These are phyloP conservation scores for Fremontodendron californicum DNA, from an alignment of 345 rosid species.

Conservation along the genomic window DNA sequence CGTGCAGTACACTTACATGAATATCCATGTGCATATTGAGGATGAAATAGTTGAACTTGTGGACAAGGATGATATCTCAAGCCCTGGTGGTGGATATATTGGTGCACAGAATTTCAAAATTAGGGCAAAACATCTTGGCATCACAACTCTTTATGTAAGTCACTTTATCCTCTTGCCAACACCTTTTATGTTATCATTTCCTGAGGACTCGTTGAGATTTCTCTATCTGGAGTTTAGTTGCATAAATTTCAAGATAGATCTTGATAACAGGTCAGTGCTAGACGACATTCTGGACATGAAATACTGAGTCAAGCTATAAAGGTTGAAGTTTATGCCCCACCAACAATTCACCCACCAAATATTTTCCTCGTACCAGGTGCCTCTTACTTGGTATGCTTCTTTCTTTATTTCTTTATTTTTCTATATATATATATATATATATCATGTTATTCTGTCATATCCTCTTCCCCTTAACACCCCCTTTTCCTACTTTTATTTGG, in stretches of 20 bases:
- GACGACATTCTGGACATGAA: constrained; percentile 74
- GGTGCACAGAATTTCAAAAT: constrained; percentile 48
- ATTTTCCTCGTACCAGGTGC: constrained; percentile 88
- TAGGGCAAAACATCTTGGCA: constrained; percentile 65
- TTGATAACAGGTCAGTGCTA: constrained; percentile 66
- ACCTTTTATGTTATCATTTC: constrained; percentile 8
- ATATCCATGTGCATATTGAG: constrained; percentile 66
- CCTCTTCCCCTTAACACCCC: neutral
- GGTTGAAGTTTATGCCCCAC: constrained; percentile 82
- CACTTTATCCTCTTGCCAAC: constrained; percentile 18
- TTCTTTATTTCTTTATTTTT: constrained; percentile 1
- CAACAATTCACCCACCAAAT: constrained; percentile 65
- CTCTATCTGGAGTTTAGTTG: constrained; percentile 9
- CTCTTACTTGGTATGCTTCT: constrained; percentile 62
- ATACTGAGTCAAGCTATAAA: constrained; percentile 66
- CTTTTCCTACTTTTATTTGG: neutral
- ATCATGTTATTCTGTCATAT: constrained; percentile 3
- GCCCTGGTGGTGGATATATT: constrained; percentile 38
- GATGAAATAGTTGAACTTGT: constrained; percentile 61
- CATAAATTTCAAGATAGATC: constrained; percentile 20
- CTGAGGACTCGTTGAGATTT: constrained; percentile 7
- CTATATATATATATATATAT: neutral
- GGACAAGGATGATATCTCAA: constrained; percentile 33
- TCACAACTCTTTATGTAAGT: constrained; percentile 78
- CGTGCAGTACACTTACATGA: constrained; percentile 74